Base-by-base conservation (phyloP, 1,284 basidiomycete species). In the Tilletia setariae region DNA sequence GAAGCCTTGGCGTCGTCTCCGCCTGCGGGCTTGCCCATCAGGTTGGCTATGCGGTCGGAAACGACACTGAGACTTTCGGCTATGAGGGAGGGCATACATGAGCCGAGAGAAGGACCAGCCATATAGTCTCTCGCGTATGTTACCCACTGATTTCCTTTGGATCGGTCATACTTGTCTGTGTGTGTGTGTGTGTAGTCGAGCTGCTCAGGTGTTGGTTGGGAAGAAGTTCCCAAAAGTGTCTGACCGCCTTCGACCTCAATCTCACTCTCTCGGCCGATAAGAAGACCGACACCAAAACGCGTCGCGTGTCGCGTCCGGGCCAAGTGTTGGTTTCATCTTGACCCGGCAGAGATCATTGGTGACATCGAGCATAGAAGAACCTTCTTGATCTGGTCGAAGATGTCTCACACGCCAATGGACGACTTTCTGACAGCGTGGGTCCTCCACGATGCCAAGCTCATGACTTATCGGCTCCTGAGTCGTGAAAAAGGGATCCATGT, bases 391-490 rank as follows among this genome's bases (percentile, higher is more conserved):
- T 21, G 42, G 21, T 66, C 28, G 23, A 44, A 64, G 61, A 62
- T 53, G 51, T 28, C 51, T 3, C 23, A 53, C 35, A 40, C 35
- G 15, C 28, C 51, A 13, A n/a, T 53, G 21, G 67, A 70, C 32
- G 62, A 70, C 7, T 71, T 79, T 51, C 67, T 79, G 19, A 64
- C 63, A 11, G 61, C 69, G 32, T 77, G 77, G 68, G 28, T 76
- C 21, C 67, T 74, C 64, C 73, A 74, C 32, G 75, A 79, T 56
- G 70, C 71, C 68, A 74, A 75, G 68, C 68, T 74, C 43, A 69
- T 77, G 64, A 77, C 76, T 3, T 77, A 75, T 61, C 71, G 75
- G 2, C 68, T 77, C 15, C 72, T 79, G 47, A 79, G 77, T 42
- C 72, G 77, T 16, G 73, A 70, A 65, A 66, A 69, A 25, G 68